A percentile compares a stretch with the other conserved stretches of the same genome.
Conservation (phyloP, 441 rosid species). For the Jatropha multifida region DNA sequence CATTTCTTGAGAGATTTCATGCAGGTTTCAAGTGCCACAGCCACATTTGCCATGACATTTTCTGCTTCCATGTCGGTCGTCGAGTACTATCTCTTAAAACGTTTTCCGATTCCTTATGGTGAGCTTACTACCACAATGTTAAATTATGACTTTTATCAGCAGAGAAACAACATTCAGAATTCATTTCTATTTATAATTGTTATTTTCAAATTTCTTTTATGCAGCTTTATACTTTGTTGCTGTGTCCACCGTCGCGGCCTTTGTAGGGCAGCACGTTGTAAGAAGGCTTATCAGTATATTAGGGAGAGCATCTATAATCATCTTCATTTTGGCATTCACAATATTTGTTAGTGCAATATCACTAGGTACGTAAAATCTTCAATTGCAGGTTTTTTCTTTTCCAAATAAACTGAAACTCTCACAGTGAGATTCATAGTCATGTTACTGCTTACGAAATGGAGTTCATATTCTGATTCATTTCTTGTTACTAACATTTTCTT, state of each 20-base stretch:
- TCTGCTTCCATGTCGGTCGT: conserved; percentile 60
- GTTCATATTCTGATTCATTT: not conserved
- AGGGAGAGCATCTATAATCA: conserved; percentile 58
- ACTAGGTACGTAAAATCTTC: conserved; percentile 35
- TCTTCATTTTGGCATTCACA: conserved; percentile 58
- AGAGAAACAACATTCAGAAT: not conserved
- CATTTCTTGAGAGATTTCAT: conserved; percentile 7
- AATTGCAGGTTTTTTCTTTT: not conserved
- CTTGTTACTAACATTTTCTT: not conserved
- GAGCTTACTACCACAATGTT: conserved; percentile 8
- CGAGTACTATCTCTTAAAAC: conserved; percentile 50
- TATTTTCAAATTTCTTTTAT: not conserved
- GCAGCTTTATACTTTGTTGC: conserved; percentile 48
- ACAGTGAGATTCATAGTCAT: not conserved
- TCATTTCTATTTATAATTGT: not conserved
- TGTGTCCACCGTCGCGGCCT: conserved; percentile 51
- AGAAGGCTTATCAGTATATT: conserved; percentile 40
- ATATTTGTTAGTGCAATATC: conserved; percentile 59
- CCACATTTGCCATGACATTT: conserved; percentile 58
- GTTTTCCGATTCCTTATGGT: conserved; percentile 57
- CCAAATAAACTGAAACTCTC: not conserved
- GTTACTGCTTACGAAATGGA: conserved; percentile 1
- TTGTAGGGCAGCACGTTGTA: conserved; percentile 52
- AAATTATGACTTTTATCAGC: not conserved
- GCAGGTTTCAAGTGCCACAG: conserved; percentile 59